Percentiles rank a stretch among this genome's conserved stretches.
Conservation (phyloP, 73 alveolate species). For the Symbiodinium natans region DNA sequence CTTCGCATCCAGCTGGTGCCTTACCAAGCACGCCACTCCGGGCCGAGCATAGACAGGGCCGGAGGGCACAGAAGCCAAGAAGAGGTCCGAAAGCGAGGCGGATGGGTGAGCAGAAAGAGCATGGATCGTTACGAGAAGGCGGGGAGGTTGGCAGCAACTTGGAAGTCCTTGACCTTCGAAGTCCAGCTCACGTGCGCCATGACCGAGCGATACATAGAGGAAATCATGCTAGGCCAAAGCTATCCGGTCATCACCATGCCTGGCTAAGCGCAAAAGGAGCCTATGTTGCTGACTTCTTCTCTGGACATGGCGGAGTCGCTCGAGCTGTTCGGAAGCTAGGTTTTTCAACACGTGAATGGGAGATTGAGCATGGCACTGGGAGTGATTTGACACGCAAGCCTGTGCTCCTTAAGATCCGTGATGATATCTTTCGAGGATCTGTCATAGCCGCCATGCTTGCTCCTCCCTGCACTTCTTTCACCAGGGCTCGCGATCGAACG, state of each 20-base stretch:
- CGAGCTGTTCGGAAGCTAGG: not conserved
- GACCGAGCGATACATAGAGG: not conserved
- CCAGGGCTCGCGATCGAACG: constrained; percentile 9
- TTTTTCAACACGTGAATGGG: not conserved
- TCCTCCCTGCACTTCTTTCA: not conserved
- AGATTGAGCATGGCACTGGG: not conserved
- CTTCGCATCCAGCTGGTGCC: not conserved
- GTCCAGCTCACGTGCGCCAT: not conserved
- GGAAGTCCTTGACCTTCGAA: not conserved
- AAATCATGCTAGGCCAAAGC: constrained; percentile 29
- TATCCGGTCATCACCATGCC: constrained; percentile 25
- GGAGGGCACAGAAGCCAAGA: not conserved
- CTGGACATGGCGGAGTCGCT: constrained; percentile 2
- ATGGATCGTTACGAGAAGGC: constrained; percentile 42
- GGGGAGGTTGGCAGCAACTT: not conserved
- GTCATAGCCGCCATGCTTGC: constrained; percentile 23
- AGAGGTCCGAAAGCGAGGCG: constrained; percentile 30
- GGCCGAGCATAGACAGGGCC: not conserved
- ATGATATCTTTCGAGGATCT: not conserved
- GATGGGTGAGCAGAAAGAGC: not conserved
- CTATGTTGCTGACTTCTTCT: constrained; percentile 1
- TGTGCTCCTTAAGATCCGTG: not conserved
- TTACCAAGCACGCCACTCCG: constrained; percentile 33
- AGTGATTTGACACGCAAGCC: not conserved
- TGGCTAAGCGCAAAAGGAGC: not conserved